Evolutionary conservation across 768 basidiomycete species (phyloP).

Genomic region (Auriculariales sp.): DNA sequence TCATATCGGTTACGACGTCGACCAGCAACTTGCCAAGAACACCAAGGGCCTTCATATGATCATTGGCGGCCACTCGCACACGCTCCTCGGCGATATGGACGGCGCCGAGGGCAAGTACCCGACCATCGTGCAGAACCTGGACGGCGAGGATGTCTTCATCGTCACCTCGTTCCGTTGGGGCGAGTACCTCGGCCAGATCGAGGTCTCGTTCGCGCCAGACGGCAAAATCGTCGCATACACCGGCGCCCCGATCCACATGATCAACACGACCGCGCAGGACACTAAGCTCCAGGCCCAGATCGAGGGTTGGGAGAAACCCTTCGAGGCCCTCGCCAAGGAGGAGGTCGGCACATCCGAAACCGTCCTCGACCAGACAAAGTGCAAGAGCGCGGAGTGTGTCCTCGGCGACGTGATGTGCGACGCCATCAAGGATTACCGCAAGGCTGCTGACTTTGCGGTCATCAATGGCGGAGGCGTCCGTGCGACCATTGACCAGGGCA

Average conservation of each 20-base stretch:
- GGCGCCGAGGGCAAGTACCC: conserved; percentile 28
- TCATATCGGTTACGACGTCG: conserved; percentile 30
- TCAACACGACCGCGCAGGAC: conserved; percentile 21
- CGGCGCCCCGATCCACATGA: conserved; percentile 29
- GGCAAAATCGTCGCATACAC: conserved; percentile 27
- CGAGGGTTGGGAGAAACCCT: conserved; percentile 24
- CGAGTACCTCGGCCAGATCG: conserved; percentile 30
- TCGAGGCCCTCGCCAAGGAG: conserved; percentile 18
- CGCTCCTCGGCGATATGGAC: conserved; percentile 26
- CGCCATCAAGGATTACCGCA: conserved; percentile 24
- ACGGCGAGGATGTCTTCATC: conserved; percentile 33
- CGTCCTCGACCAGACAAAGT: conserved; percentile 24
- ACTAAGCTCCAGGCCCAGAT: conserved; percentile 23
- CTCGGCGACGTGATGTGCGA: conserved; percentile 30
- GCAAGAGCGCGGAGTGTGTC: conserved; percentile 28
- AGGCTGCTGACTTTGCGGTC: conserved; percentile 18
- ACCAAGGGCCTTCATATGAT: conserved; percentile 26
- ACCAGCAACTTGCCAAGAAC: conserved; percentile 25
- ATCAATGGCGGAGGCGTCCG: conserved; percentile 31
- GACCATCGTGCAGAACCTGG: conserved; percentile 26
- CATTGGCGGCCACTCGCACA: conserved; percentile 31
- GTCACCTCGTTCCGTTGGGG: conserved; percentile 33
- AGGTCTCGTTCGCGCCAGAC: conserved; percentile 23
- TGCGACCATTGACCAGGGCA: conserved; percentile 23
- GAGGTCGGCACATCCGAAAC: conserved; percentile 23